Evolutionary conservation across 75 land plant genomes (phyloP).

Genomic region (Picea glauca): DNA sequence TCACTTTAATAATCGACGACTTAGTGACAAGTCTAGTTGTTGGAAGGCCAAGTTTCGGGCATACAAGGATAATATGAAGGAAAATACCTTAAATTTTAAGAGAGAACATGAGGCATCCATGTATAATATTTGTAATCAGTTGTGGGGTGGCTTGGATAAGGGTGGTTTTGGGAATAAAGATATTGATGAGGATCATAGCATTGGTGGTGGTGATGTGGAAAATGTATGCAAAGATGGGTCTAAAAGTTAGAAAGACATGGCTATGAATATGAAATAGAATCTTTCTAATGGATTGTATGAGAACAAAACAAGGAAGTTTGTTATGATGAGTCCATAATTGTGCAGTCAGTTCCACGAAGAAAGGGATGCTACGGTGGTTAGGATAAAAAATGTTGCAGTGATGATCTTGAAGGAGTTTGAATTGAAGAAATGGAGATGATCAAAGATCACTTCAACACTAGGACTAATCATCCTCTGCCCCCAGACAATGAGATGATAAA

Average conservation of each 20-base stretch:
- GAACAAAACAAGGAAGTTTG: background rate
- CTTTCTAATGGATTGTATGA: no score
- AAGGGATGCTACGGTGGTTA: background rate
- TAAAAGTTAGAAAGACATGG: background rate
- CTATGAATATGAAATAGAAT: background rate
- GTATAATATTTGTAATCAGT: background rate
- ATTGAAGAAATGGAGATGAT: background rate
- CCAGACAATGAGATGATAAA: background rate
- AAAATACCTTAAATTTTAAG: background rate
- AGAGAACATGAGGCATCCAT: background rate
- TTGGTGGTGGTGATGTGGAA: background rate
- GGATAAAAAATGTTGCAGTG: no score
- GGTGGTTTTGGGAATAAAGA: no score
- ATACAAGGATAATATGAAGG: background rate
- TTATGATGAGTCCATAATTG: background rate
- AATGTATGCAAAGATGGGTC: background rate
- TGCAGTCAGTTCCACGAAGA: background rate
- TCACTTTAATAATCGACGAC: background rate
- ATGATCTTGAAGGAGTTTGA: background rate
- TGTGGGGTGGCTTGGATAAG: background rate
- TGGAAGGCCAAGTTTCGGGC: background rate
- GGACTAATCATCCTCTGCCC: background rate
- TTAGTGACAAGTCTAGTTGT: background rate
- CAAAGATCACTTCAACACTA: background rate
- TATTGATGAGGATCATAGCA: no score